Conservation (phyloP, 768 basidiomycete genomes). For the Hortiboletus campestris region DNA sequence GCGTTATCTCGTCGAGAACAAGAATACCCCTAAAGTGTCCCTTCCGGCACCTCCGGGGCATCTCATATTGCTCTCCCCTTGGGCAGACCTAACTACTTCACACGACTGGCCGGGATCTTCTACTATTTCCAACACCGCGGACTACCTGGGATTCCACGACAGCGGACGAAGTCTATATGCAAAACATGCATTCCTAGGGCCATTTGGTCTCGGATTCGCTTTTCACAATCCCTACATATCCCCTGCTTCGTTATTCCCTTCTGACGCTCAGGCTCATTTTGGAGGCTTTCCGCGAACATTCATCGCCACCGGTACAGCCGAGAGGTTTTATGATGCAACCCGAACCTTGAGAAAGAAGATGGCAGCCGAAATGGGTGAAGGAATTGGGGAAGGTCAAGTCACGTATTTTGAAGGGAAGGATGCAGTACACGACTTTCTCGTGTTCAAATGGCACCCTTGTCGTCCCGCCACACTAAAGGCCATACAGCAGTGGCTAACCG, state of each 20-base stretch:
- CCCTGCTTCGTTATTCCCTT: conserved; percentile 47
- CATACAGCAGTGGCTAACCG: conserved; percentile 46
- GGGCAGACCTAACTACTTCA: conserved; percentile 46
- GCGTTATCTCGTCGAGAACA: conserved; percentile 58
- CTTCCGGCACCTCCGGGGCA: conserved; percentile 47
- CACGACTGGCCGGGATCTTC: conserved; percentile 42
- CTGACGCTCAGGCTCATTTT: conserved; percentile 39
- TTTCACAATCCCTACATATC: conserved; percentile 55
- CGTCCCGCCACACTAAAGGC: conserved; percentile 44
- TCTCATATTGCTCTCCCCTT: conserved; percentile 56
- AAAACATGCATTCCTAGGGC: conserved; percentile 44
- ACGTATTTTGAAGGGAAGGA: conserved; percentile 50
- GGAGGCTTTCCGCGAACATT: conserved; percentile 60
- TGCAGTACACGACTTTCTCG: conserved; percentile 53
- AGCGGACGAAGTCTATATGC: conserved; percentile 29
- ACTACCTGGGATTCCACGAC: conserved; percentile 14
- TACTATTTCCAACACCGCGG: conserved; percentile 35
- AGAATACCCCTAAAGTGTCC: conserved; percentile 21
- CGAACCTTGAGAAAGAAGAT: conserved; percentile 46
- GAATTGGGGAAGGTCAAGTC: conserved; percentile 35
- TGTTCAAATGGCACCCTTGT: conserved; percentile 52
- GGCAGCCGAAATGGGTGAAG: conserved; percentile 46
- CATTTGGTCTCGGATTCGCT: conserved; percentile 46
- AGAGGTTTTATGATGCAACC: conserved; percentile 55
- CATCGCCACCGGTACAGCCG: conserved; percentile 55